Evolutionary conservation across 345 rosid genomes (phyloP), one percentile per base, ranked within the genome.

Genomic region (Gossypium anomalum): DNA sequence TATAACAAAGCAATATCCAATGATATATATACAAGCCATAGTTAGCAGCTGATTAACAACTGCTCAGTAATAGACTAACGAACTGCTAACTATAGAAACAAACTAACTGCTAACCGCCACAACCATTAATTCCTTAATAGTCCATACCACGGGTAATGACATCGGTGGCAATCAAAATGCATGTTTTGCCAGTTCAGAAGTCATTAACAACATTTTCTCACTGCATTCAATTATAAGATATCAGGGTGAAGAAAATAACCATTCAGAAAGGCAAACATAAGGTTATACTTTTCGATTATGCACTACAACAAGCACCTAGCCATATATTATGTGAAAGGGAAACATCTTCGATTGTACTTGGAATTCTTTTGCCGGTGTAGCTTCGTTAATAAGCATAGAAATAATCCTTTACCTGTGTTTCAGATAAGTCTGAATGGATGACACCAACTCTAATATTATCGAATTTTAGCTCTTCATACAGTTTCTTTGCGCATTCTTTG

Each of bases 121-220:
- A 22, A 22, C 22, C 22, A 22, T 22, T 22, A 22, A 22, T 22
- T 22, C 22, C 22, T 22, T 22, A 22, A 22, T 22, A 22, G 1
- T 22, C n/a, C 99, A 95, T 91, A 38, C 98, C 98, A 23, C 97
- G 91, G 57, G 97, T 97, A 34, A 95, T 84, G 70, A 95, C 94
- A 84, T 95, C 98, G 29, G 97, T 95, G 60, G 98, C 98, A 23
- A 95, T 93, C 77, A 94, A 77, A 57, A 94, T 94, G 97, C 99
- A 94, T 49, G 85, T 89, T 79, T 91, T 87, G 16, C 97, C 95
- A 10, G 87, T 89, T 80, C 98, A 86, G 79, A 94, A 94, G 78
- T 85, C 81, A 79, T 92, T 89, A 14, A 91, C 95, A 16, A 89
- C 93, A 53, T 87, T 86, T 72, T 91, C 97, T 10, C 97, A 82